A percentile compares a stretch with the other conserved stretches of the same genome.
Evolutionary conservation across 352 stramenopile genomes (phyloP).

Genomic region (Pythium sukuiense): DNA sequence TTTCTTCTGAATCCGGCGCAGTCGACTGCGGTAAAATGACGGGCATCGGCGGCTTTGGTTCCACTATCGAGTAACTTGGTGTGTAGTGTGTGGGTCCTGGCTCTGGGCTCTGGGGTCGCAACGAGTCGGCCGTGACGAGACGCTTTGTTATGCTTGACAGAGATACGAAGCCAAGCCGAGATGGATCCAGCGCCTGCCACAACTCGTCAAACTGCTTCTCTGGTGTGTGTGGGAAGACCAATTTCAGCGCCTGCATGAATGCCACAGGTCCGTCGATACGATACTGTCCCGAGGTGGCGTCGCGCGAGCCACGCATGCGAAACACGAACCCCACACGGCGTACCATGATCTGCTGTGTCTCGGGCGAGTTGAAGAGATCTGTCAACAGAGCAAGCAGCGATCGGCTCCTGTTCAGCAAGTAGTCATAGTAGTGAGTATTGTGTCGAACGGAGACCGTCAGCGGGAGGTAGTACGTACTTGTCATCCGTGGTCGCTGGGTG

Average conservation of each 20-base stretch:
- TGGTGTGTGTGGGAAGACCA: constrained; percentile 55
- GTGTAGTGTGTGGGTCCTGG: constrained; percentile 71
- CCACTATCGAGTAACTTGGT: constrained; percentile 46
- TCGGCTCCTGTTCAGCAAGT: constrained; percentile 19
- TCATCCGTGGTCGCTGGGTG: constrained; percentile 47
- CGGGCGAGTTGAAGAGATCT: constrained; percentile 44
- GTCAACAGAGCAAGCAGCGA: constrained; percentile 50
- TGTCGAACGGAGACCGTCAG: too few relatives aligned
- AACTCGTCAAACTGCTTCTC: constrained; percentile 61
- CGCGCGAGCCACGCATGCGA: constrained; percentile 30
- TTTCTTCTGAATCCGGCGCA: constrained; percentile 23
- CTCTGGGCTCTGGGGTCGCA: constrained; percentile 53
- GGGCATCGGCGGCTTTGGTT: constrained; percentile 36
- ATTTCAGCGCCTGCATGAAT: constrained; percentile 44
- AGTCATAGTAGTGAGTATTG: too few relatives aligned
- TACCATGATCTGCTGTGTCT: constrained; percentile 58
- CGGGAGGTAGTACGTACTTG: constrained; percentile 17
- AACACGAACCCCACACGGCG: constrained; percentile 58
- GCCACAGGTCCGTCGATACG: constrained; percentile 4
- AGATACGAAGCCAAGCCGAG: constrained; percentile 10
- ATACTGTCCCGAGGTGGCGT: constrained; percentile 13
- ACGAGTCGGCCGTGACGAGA: constrained; percentile 14
- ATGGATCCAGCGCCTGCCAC: constrained; percentile 37
- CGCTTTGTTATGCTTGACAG: constrained; percentile 15
- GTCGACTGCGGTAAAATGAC: constrained; percentile 53